Conservation (phyloP, 2,329 filamentous ascomycete species). For the Pseudogymnoascus sp. region DNA sequence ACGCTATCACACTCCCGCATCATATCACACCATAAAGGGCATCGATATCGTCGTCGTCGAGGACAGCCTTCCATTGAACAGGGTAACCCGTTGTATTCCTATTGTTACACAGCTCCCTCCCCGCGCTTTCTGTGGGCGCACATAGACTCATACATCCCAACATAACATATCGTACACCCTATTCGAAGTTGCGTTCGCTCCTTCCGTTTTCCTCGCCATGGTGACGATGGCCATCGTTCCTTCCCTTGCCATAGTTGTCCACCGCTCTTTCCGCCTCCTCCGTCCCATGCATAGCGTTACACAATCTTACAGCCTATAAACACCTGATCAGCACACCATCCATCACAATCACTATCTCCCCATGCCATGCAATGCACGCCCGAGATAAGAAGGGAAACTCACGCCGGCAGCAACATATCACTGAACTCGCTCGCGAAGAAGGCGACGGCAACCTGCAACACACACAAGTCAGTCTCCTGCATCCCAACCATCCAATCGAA, state of each 20-base stretch:
- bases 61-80: background rate
- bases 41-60: background rate
- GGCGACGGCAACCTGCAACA: constrained; percentile 51
- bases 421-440: constrained; percentile 61
- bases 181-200: background rate
- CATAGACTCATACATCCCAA: background rate
- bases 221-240: background rate
- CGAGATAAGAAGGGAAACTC: constrained; percentile 23
- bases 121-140: background rate
- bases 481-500: background rate
- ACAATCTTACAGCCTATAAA: background rate
- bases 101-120: background rate
- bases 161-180: background rate
- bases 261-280: background rate
- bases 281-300: background rate
- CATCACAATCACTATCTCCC: background rate
- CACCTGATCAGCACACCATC: background rate
- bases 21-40: background rate
- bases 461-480: constrained; percentile 13
- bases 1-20: background rate
- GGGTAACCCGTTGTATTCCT: background rate
- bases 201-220: background rate
- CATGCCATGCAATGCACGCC: background rate
- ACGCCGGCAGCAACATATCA: constrained; percentile 60
- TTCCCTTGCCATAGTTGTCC: background rate